Base-by-base conservation (phyloP, 345 rosid species). In the Euclidium syriacum region DNA sequence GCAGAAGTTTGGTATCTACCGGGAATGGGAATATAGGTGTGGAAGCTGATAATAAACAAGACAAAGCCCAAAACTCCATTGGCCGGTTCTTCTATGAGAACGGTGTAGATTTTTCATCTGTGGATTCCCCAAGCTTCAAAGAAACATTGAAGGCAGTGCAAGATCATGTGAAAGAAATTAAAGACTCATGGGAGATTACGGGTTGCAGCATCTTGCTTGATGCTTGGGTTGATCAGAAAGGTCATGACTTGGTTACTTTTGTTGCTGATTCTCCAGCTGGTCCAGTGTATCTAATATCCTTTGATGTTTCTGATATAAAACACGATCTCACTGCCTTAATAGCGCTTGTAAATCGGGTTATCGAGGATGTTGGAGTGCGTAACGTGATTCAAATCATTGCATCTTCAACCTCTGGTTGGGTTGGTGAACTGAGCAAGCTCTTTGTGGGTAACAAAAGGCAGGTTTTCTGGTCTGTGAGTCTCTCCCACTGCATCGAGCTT, bases 331-430 rank as follows among this genome's bases (percentile, higher is more conserved):
- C 72, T 59, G 65, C 79, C 20, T 41, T 84, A 49, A 72, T 65
- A 17, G 40, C 14, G 5, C 63, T 81, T 34, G 9, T 84, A 22
- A 75, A 81, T 34, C 57, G 47, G 26, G 74, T 79, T 26, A 41
- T 70, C n/a, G 17, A 26, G 7, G 68, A 78, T 49, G 73, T 79
- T 40, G 90, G 90, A 48, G 52, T 52, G 23, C 61, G 64, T 27
- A 79, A 81, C 65, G 73, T 79, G 9, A 71, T 81, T 67, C 90
- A 84, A 75, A 53, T 81, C 6, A 42, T 84, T 16, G 64, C 70
- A 11, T 69, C 38, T 50, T 76, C 86, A 35, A 52, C 74, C 17
- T 25, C 48, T 3, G 83, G n/a, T n/a, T n/a, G n/a, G n/a, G n/a
- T n/a, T n/a, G n/a, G n/a, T n/a, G n/a, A n/a, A n/a, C n/a, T n/a